These are phyloP conservation scores for Amborella trichopoda DNA, from an alignment of 164 flowering plant species.

Conservation along the genomic window DNA sequence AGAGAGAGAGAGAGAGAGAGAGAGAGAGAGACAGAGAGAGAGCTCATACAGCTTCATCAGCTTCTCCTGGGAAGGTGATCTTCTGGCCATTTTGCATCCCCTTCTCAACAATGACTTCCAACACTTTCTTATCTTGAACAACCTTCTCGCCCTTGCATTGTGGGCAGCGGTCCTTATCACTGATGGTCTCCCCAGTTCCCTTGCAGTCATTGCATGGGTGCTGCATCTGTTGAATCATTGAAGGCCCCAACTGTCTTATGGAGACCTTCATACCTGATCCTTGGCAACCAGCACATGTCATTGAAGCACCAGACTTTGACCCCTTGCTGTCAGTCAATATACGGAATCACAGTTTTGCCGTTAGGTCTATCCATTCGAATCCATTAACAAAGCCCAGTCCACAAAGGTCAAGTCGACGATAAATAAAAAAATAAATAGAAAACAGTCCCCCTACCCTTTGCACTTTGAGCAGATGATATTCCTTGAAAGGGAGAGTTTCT, in stretches of 20 bases:
- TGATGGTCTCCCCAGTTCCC: conserved; percentile 78
- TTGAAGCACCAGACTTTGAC: conserved; percentile 76
- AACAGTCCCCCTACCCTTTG: conserved; percentile 39
- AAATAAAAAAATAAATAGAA: not conserved
- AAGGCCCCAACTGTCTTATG: conserved; percentile 73
- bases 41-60: conserved; percentile 72
- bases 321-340: conserved; percentile 67
- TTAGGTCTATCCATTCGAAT: too few species aligned
- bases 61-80: conserved; percentile 82
- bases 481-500: conserved; percentile 68
- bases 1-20: conserved; percentile 1
- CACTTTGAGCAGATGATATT: conserved; percentile 78
- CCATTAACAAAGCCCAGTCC: too few species aligned
- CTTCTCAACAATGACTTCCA: conserved; percentile 82
- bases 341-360: too few species aligned
- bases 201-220: conserved; percentile 80
- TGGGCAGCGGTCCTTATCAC: conserved; percentile 71
- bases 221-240: conserved; percentile 91
- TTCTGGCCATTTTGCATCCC: conserved; percentile 89
- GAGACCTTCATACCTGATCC: conserved; percentile 85
- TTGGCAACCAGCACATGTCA: conserved; percentile 61
- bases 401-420: too few species aligned
- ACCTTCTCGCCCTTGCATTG: conserved; percentile 89
- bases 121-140: conserved; percentile 71
- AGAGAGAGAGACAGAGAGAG: not conserved